Percentiles rank a stretch among this genome's conserved stretches.
These are phyloP conservation scores for Crithidia mellificae DNA, from an alignment of 208 protist genomes.

Conservation along the genomic window DNA sequence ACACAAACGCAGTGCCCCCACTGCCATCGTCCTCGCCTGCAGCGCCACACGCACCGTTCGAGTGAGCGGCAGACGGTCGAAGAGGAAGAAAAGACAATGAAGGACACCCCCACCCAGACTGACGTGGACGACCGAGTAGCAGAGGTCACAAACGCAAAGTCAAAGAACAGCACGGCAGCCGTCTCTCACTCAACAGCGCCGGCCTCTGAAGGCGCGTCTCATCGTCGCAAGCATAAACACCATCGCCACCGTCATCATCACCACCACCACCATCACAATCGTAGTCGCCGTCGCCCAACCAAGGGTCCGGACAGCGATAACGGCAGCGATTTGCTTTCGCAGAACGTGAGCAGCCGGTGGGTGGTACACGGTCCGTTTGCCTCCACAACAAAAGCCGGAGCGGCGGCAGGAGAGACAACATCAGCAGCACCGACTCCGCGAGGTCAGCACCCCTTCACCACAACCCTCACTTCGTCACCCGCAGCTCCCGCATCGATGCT, in stretches of 20 bases:
- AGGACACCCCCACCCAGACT: neutral
- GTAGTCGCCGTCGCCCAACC: neutral
- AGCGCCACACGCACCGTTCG: neutral
- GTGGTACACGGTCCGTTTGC: constrained; percentile 16
- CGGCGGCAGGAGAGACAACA: too few species aligned
- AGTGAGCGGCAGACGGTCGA: too few species aligned
- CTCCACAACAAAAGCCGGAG: too few species aligned
- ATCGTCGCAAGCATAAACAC: too few species aligned
- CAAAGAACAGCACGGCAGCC: too few species aligned
- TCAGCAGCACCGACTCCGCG: neutral
- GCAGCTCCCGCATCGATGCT: neutral
- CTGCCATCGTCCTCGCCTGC: constrained; percentile 3
- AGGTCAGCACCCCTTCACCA: neutral
- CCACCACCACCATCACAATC: constrained; percentile 3
- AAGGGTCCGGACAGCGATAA: neutral
- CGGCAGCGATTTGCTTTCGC: constrained; percentile 14
- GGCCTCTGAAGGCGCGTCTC: too few species aligned
- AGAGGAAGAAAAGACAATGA: too few species aligned
- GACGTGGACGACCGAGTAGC: too few species aligned
- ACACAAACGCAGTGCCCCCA: neutral
- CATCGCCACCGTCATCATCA: constrained; percentile 3
- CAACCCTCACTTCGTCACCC: neutral
- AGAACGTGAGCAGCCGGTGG: constrained; percentile 4
- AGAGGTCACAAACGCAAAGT: too few species aligned
- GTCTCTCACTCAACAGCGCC: too few species aligned